phyloP scores from a whole-genome alignment of 2,329 filamentous ascomycete genomes.

The Monilinia polystroma region DNA sequence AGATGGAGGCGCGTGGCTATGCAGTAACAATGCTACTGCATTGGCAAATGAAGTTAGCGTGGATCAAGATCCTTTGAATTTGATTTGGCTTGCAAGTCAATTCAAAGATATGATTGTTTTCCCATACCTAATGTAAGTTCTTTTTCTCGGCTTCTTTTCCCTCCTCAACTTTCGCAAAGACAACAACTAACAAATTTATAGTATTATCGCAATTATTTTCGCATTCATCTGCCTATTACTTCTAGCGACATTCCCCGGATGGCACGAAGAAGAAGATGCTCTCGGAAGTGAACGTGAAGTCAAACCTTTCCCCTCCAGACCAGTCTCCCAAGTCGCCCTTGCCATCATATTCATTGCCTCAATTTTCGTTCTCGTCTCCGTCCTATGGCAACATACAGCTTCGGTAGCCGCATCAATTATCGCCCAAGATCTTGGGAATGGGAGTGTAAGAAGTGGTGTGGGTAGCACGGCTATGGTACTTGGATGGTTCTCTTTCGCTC shows the following conservation, averaged over 20 bases:
- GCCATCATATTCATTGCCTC: constrained; percentile 83
- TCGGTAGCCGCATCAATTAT: constrained; percentile 94
- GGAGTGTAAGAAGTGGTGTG: constrained; percentile 80
- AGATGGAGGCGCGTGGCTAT: constrained; percentile 87
- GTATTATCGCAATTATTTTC: constrained; percentile 96
- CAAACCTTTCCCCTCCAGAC: constrained; percentile 88
- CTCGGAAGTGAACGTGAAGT: constrained; percentile 83
- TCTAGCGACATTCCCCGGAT: constrained; percentile 93
- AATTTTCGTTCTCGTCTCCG: constrained; percentile 71
- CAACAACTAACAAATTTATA: constrained; percentile 42
- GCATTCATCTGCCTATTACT: constrained; percentile 95
- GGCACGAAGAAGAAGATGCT: constrained; percentile 87
- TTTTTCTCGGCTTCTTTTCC: not conserved
- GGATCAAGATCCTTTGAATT: constrained; percentile 92
- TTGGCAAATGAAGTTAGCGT: constrained; percentile 85
- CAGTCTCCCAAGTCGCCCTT: constrained; percentile 88
- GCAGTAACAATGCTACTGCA: constrained; percentile 94
- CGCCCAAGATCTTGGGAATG: constrained; percentile 88
- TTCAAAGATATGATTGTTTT: constrained; percentile 99
- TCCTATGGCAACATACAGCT: constrained; percentile 90
- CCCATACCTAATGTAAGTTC: constrained; percentile 83
- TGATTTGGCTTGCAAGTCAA: constrained; percentile 94
- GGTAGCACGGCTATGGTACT: constrained; percentile 95
- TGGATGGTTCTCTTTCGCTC: constrained; percentile 93
- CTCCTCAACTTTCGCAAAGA: not conserved